phyloP scores from a whole-genome alignment of 257 asterid species.

The Mentha longifolia region DNA sequence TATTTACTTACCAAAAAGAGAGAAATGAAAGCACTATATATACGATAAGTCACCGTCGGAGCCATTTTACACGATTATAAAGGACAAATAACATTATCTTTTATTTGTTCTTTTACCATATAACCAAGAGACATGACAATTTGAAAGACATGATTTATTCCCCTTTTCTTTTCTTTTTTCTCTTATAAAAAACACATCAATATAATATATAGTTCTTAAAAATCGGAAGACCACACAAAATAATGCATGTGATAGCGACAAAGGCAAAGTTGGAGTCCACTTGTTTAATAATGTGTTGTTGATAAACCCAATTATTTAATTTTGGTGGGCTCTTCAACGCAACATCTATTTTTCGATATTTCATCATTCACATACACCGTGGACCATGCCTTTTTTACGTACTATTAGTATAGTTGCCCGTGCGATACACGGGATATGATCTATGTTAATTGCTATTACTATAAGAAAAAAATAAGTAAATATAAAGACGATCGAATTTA shows the following conservation, averaged over 20 bases:
- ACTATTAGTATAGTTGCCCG: no score
- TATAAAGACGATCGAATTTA: no score
- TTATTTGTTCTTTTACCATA: no score
- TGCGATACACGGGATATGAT: no score
- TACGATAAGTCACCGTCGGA: conserved; percentile 6
- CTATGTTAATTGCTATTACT: no score
- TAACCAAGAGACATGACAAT: no score
- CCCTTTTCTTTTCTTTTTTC: neutral
- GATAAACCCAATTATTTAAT: conserved; percentile 24
- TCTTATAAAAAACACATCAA: neutral
- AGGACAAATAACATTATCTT: neutral
- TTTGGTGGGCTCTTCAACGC: conserved; percentile 29
- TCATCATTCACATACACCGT: neutral
- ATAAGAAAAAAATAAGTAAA: no score
- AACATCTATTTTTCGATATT: neutral
- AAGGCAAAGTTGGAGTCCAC: conserved; percentile 25
- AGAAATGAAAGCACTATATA: neutral
- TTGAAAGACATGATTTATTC: no score
- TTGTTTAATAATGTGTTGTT: conserved; percentile 26
- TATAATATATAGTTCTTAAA: neutral
- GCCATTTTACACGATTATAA: neutral
- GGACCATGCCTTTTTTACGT: no score
- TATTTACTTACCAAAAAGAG: no score
- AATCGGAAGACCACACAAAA: conserved; percentile 20
- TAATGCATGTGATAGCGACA: conserved; percentile 19